A percentile compares a stretch with the other conserved stretches of the same genome.
Evolutionary conservation across 139 green algal species (phyloP).

Genomic region (Limnomonas spitsbergensis): DNA sequence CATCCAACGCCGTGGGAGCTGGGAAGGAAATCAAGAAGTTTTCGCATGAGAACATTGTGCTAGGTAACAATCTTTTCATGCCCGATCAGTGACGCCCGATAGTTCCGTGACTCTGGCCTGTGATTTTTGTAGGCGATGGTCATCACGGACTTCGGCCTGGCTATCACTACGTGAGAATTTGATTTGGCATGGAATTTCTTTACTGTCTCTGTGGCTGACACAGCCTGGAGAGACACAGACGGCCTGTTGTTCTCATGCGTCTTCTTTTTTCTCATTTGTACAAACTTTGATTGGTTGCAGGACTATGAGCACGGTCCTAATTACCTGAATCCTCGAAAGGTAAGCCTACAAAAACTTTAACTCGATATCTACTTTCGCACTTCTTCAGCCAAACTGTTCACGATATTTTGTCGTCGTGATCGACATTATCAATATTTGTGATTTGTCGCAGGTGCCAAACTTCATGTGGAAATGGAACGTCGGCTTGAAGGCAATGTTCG

Average conservation of each 20-base stretch:
- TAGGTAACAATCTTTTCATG: neutral
- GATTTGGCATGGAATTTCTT: neutral
- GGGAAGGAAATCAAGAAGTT: neutral
- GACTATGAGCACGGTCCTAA: conserved; percentile 46
- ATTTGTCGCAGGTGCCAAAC: conserved; percentile 12
- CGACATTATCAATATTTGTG: neutral
- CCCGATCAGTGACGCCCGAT: too few relatives aligned
- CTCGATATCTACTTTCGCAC: neutral
- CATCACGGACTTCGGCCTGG: conserved; percentile 36
- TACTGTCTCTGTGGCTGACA: neutral
- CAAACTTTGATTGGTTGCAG: too few relatives aligned
- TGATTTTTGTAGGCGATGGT: conserved; percentile 25
- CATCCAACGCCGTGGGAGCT: neutral
- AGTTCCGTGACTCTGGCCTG: too few relatives aligned
- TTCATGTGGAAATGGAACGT: conserved; percentile 33
- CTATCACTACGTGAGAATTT: conserved; percentile 40
- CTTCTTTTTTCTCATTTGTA: too few relatives aligned
- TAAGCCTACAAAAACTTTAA: conserved; percentile 11
- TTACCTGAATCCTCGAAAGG: conserved; percentile 32
- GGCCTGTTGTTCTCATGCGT: too few relatives aligned
- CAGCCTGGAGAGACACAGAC: too few relatives aligned
- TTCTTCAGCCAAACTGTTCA: neutral
- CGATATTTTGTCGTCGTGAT: neutral
- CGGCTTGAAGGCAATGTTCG: conserved; percentile 15
- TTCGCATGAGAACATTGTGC: conserved; percentile 1